phyloP scores from a whole-genome alignment of 768 basidiomycete species.

The Tylopilus sp. region DNA sequence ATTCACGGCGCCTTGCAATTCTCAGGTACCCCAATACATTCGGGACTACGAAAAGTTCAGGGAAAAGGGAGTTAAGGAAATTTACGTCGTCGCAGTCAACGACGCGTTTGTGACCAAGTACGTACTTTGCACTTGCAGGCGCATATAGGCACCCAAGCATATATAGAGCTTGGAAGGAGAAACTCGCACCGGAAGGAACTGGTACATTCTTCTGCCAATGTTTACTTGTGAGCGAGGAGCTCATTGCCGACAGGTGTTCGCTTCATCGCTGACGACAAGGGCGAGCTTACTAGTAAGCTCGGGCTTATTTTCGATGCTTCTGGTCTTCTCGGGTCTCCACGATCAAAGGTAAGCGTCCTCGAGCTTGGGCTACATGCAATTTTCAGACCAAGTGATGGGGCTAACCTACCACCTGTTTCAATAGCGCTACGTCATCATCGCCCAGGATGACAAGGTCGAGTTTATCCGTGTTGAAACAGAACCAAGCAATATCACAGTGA shows the following conservation, averaged over 20 bases:
- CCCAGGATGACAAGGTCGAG: slow-evolving; percentile 55
- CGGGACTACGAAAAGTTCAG: slow-evolving; percentile 65
- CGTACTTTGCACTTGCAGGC: background rate
- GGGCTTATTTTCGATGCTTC: slow-evolving; percentile 65
- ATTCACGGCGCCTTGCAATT: slow-evolving; percentile 70
- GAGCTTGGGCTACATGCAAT: background rate
- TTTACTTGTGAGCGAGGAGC: background rate
- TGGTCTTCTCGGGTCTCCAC: slow-evolving; percentile 58
- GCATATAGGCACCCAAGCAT: slow-evolving; percentile 8
- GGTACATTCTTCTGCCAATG: slow-evolving; percentile 41
- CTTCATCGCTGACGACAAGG: slow-evolving; percentile 71
- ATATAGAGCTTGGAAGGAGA: slow-evolving; percentile 63
- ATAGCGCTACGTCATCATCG: slow-evolving; percentile 54
- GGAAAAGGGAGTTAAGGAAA: slow-evolving; percentile 67
- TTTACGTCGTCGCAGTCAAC: slow-evolving; percentile 75
- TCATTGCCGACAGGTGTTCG: slow-evolving; percentile 40
- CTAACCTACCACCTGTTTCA: no score
- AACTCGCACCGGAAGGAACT: slow-evolving; percentile 54
- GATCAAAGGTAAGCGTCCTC: slow-evolving; percentile 50
- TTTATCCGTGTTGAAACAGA: slow-evolving; percentile 51
- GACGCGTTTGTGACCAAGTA: slow-evolving; percentile 70
- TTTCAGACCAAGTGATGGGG: no score
- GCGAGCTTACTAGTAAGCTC: slow-evolving; percentile 47
- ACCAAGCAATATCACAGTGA: slow-evolving; percentile 46
- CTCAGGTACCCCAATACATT: slow-evolving; percentile 64